Evolutionary conservation across 1,139 yeast species (phyloP), one percentile per base, ranked within the genome.

Genomic region (Eremothecium cymbalariae): DNA sequence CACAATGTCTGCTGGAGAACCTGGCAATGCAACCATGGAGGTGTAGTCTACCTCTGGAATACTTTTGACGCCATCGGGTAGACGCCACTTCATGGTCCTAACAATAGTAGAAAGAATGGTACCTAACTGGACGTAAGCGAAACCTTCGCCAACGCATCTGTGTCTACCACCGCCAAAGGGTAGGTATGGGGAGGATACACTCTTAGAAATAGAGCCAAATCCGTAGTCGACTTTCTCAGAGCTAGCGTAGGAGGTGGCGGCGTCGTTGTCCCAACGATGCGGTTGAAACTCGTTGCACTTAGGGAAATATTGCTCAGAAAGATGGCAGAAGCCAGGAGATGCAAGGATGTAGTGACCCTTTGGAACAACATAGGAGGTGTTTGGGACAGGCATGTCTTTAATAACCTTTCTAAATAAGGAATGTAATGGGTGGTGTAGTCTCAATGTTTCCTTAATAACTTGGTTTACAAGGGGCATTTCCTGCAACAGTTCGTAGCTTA

Each of bases 141-240:
- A 90, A 59, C 88, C 97, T 64, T 90, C 99, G 54, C 99, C 99
- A 55, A 90, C 86, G 66, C 99, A 90, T 67, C 98, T 81, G 62
- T 90, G 99, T 70, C 99, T 83, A 48, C 99, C 99, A 62, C 97
- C 98, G 50, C 98, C 98, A 55, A 90, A 90, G 37, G 98, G 98
- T 59, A 90, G 74, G 64, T 85, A 93, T 37, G 98, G 95, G 32
- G 95, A 84, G 16, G 83, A 67, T 28, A 90, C 97, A 63, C 97
- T 98, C 65, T 90, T 90, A 34, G 95, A 77, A 46, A 90, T 84
- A 42, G 88, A 84, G 56, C 97, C 97, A 52, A 88, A 90, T 12
- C 97, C 97, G 57, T 86, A 88, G 62, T 90, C 98, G 33, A 88
- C 76, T 35, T 81, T 70, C 36, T 68, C 79, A 37, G 57, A 59